phyloP scores from a whole-genome alignment of 495 filamentous ascomycete genomes.

The Lineolata rhizophorae region DNA sequence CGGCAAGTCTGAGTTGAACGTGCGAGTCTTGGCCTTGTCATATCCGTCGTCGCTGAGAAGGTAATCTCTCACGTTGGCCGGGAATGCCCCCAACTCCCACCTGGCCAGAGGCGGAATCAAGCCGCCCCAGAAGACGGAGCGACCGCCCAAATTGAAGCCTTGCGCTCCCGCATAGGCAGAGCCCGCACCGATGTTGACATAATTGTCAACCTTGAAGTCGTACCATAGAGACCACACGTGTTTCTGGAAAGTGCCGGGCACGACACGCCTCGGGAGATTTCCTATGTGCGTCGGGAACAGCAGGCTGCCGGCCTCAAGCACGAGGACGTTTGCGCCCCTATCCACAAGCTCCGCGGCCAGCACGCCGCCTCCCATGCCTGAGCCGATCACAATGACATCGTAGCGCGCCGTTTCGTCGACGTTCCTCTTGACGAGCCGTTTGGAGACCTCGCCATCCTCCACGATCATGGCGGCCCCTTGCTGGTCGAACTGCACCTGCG shows the following conservation, averaged over 20 bases:
- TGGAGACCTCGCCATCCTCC: background rate
- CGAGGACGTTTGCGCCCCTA: background rate
- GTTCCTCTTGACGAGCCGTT: background rate
- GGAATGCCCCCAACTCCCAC: background rate
- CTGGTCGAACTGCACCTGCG: too few relatives aligned
- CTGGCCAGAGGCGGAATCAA: background rate
- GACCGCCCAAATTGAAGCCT: constrained; percentile 1
- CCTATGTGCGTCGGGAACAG: constrained; percentile 1
- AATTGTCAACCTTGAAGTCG: background rate
- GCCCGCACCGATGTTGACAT: background rate
- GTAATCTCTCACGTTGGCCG: background rate
- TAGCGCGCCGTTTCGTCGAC: background rate
- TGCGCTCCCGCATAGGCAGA: background rate
- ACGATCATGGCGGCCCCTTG: too few relatives aligned
- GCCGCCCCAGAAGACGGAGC: constrained; percentile 1
- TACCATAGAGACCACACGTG: constrained; percentile 1
- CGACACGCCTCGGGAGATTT: background rate
- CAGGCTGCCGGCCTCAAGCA: background rate
- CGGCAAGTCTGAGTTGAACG: background rate
- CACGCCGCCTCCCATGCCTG: constrained; percentile 1
- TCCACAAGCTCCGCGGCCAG: background rate
- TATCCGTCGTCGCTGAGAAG: background rate
- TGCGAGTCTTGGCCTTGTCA: background rate
- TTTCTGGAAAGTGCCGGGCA: background rate
- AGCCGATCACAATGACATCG: background rate